phyloP scores from a whole-genome alignment of 2,329 filamentous ascomycete species.

The Ophiobolus disseminans region DNA sequence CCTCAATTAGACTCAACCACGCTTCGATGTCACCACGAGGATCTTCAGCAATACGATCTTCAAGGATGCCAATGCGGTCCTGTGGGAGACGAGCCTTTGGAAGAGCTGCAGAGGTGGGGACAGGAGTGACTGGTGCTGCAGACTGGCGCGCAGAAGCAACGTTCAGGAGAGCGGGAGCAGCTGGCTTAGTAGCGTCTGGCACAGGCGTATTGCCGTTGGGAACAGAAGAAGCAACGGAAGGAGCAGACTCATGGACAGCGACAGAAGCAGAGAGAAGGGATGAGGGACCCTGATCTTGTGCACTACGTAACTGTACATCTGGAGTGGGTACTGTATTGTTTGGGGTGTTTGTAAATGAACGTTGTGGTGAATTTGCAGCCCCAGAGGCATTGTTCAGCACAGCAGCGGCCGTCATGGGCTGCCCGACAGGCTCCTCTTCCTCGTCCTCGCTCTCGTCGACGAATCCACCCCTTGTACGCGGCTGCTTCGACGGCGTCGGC shows the following conservation, averaged over 20 bases:
- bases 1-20: conserved; percentile 85
- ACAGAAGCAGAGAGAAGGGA: conserved; percentile 47
- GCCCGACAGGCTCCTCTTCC: conserved; percentile 57
- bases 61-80: conserved; percentile 79
- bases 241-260: conserved; percentile 54
- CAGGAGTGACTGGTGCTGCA: conserved; percentile 49
- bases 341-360: conserved; percentile 63
- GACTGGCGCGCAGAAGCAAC: conserved; percentile 44
- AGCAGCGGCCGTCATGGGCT: conserved; percentile 56
- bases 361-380: conserved; percentile 59
- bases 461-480: conserved; percentile 66
- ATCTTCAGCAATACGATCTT: conserved; percentile 91
- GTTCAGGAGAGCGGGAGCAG: conserved; percentile 34
- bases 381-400: conserved; percentile 57
- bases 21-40: conserved; percentile 90
- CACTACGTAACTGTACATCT: conserved; percentile 68
- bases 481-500: conserved; percentile 49
- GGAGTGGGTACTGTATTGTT: conserved; percentile 61
- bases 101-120: conserved; percentile 39
- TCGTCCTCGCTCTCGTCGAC: conserved; percentile 69
- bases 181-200: conserved; percentile 47
- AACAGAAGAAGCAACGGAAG: conserved; percentile 59
- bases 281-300: conserved; percentile 59
- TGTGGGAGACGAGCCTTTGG: conserved; percentile 67
- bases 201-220: conserved; percentile 53